Evolutionary conservation across 352 stramenopile species (phyloP).

Genomic region (Globisporangium nunn): DNA sequence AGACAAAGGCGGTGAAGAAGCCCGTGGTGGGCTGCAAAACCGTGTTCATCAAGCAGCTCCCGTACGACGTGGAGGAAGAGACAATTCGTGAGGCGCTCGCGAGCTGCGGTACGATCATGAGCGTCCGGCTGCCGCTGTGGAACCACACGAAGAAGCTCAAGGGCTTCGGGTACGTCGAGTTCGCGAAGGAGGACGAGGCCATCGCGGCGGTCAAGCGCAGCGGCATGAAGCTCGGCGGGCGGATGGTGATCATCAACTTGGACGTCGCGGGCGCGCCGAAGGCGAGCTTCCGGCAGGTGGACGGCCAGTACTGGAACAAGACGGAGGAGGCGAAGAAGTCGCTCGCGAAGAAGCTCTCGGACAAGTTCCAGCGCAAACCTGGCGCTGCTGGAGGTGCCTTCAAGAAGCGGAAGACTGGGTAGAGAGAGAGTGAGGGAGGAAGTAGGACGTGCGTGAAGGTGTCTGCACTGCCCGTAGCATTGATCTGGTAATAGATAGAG

Average conservation of each 20-base stretch:
- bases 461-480: conserved; percentile 7
- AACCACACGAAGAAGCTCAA: conserved; percentile 93
- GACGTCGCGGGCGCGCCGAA: conserved; percentile 89
- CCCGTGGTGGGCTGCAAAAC: conserved; percentile 82
- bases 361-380: conserved; percentile 41
- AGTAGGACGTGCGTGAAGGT: conserved; percentile 2
- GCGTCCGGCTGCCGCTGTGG: conserved; percentile 91
- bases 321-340: conserved; percentile 80
- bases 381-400: conserved; percentile 3
- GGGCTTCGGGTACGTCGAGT: conserved; percentile 94
- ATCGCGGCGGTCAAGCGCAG: conserved; percentile 61
- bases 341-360: conserved; percentile 63
- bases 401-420: conserved; percentile 44
- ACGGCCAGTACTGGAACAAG: conserved; percentile 87
- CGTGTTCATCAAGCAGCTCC: conserved; percentile 94
- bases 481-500: neutral
- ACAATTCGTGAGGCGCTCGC: conserved; percentile 79
- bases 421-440: conserved; percentile 4
- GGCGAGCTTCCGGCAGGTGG: conserved; percentile 81
- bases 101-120: conserved; percentile 86
- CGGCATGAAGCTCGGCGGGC: conserved; percentile 82
- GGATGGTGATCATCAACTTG: conserved; percentile 91
- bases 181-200: conserved; percentile 71
- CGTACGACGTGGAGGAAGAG: conserved; percentile 88
- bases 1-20: conserved; percentile 63